Conservation (phyloP, 371 early-diverging fungal species). For the Chytridiales sp. region DNA sequence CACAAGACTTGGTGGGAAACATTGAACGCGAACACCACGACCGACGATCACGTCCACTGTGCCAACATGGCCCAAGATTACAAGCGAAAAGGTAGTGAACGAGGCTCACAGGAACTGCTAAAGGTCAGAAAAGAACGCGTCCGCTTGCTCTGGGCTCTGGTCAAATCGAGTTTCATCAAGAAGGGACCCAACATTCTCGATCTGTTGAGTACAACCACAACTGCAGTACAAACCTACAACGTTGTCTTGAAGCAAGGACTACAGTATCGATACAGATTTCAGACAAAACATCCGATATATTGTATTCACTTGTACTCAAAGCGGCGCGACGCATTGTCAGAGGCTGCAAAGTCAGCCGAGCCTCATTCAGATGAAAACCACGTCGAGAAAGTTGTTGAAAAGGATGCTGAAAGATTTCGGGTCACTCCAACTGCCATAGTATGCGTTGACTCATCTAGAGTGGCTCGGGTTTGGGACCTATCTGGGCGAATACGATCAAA, state of each 20-base stretch:
- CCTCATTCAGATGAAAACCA: slow-evolving; percentile 11
- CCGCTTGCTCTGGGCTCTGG: slow-evolving; percentile 20
- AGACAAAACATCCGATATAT: slow-evolving; percentile 28
- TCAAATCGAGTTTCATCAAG: slow-evolving; percentile 9
- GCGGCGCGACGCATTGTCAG: slow-evolving; percentile 25
- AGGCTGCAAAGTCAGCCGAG: neutral
- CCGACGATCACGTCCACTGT: no score
- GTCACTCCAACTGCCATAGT: slow-evolving; percentile 26
- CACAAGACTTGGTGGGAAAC: no score
- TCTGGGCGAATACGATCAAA: slow-evolving; percentile 5
- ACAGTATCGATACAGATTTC: slow-evolving; percentile 29
- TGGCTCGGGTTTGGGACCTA: slow-evolving; percentile 35
- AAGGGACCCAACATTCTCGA: slow-evolving; percentile 4
- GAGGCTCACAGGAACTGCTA: no score
- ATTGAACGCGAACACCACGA: no score
- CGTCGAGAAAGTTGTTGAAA: slow-evolving; percentile 12
- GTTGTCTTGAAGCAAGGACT: slow-evolving; percentile 36
- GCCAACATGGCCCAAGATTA: no score
- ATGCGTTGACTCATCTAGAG: slow-evolving; percentile 28
- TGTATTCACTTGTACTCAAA: no score
- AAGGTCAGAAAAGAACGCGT: slow-evolving; percentile 7
- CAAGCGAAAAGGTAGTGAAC: neutral
- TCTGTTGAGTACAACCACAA: slow-evolving; percentile 3
- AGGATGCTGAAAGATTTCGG: slow-evolving; percentile 8
- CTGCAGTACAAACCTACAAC: neutral